Evolutionary conservation across 2,329 filamentous ascomycete genomes (phyloP), one percentile per base, ranked within the genome.

Genomic region (Colletotrichum euphorbiae): DNA sequence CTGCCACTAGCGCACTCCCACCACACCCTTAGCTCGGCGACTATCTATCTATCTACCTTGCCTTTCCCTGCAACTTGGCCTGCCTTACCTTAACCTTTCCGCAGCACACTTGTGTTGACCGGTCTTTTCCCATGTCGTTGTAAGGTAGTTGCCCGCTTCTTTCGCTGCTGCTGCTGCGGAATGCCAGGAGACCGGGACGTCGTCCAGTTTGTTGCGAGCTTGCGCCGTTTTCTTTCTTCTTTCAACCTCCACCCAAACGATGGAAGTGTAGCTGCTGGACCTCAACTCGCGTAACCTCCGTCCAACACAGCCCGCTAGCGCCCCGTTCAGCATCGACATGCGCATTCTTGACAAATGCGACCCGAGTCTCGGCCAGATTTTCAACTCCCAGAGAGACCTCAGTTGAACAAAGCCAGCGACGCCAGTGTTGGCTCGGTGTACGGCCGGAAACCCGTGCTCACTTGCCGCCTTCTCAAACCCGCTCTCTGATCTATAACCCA

Each of bases 301-400:
- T 36, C 38, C 24, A 13, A 28, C 46, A 57, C 57, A 17, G 33
- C 21, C 31, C 33, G 46, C 46, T n/a, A 15, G 28, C 11, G 52
- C 17, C 38, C 28, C 48, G 59, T 54, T 28, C 45, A 21, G 52
- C 19, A 52, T 59, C 65, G 65, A 64, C 60, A 64, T 64, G 65
- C 65, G 52, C 52, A 64, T 45, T 54, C 46, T 21, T 59, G 38
- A 46, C 54, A 43, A 5, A 17, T 40, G 48, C 48, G 48, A 62
- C 38, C 60, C 36, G 38, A 64, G 21, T 33, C 52, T 68, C 40
- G 60, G 52, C 15, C 52, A 64, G 31, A 21, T 38, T 31, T 13
- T 46, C 60, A 48, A 46, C 52, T 46, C 36, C 38, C 17, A 46
- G 38, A 52, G 43, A 21, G 46, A 48, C 28, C 52, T 60, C 31